A percentile compares a stretch with the other conserved stretches of the same genome.
Conservation (phyloP, 148 eudicot species). For the Fagopyrum tataricum region DNA sequence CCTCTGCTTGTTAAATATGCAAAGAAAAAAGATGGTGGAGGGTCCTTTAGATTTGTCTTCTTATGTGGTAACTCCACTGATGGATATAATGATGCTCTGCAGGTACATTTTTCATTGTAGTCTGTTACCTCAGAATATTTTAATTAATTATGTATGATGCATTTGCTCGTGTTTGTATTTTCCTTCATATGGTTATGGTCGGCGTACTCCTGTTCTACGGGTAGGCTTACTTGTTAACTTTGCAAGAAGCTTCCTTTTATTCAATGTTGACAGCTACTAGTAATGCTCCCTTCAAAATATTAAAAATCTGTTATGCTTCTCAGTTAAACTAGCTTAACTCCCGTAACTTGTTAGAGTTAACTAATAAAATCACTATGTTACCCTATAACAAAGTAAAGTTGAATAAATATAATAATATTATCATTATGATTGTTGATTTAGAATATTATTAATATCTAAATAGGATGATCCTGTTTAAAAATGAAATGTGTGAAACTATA, state of each 20-base stretch:
- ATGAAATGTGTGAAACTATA: too few relatives aligned
- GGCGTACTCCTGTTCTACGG: neutral
- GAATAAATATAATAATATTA: too few relatives aligned
- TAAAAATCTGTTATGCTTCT: neutral
- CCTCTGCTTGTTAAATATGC: conserved; percentile 80
- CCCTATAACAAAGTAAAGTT: too few relatives aligned
- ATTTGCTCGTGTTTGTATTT: neutral
- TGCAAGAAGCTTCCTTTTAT: neutral
- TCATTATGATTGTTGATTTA: too few relatives aligned
- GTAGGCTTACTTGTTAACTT: neutral
- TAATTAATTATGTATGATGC: neutral
- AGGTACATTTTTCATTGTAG: conserved; percentile 37
- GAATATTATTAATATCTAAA: too few relatives aligned
- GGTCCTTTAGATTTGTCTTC: conserved; percentile 56
- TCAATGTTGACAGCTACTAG: neutral
- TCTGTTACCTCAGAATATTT: neutral
- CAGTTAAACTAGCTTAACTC: neutral
- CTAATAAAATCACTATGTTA: too few relatives aligned
- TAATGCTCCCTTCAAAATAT: neutral
- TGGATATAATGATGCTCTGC: conserved; percentile 56
- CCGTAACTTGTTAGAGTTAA: too few relatives aligned
- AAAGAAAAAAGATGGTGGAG: conserved; percentile 33
- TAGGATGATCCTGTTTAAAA: too few relatives aligned
- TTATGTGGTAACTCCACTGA: conserved; percentile 70
- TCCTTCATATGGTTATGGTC: neutral